phyloP scores from a whole-genome alignment of 345 rosid genomes.

The Aquilaria sinensis region DNA sequence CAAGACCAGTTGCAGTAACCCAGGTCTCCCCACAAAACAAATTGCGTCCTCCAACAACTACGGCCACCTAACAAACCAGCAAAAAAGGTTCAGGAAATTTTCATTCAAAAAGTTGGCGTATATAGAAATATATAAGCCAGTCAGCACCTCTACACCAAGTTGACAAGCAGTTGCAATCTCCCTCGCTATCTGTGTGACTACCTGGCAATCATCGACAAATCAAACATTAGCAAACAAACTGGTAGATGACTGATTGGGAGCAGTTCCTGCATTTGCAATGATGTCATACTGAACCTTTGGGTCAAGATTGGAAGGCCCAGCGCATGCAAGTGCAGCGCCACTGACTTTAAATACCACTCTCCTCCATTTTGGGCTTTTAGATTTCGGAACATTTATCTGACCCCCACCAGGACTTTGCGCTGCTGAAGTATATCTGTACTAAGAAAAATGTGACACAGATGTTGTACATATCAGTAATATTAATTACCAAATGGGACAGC shows the following conservation, averaged over 20 bases:
- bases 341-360: slow-evolving; percentile 89
- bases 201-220: slow-evolving; percentile 32
- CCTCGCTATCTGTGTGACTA: slow-evolving; percentile 65
- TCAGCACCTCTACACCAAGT: slow-evolving; percentile 69
- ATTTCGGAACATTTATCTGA: slow-evolving; percentile 39
- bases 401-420: slow-evolving; percentile 39
- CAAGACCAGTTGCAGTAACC: slow-evolving; percentile 76
- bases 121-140: slow-evolving; percentile 3
- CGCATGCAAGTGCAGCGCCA: slow-evolving; percentile 76
- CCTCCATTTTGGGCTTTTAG: slow-evolving; percentile 71
- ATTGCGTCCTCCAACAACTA: slow-evolving; percentile 89
- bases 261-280: slow-evolving; percentile 6
- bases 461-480: no score
- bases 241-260: not conserved
- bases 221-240: slow-evolving; percentile 8
- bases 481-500: no score
- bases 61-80: slow-evolving; percentile 53
- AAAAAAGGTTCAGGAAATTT: not conserved
- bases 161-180: slow-evolving; percentile 75
- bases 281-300: slow-evolving; percentile 50
- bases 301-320: slow-evolving; percentile 65
- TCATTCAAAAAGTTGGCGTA: slow-evolving; percentile 2
- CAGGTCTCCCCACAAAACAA: slow-evolving; percentile 76
- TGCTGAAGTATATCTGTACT: slow-evolving; percentile 34
- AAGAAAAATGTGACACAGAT: slow-evolving; percentile 3